Conservation (phyloP, 306 rosid species). For the Corylus americana region DNA sequence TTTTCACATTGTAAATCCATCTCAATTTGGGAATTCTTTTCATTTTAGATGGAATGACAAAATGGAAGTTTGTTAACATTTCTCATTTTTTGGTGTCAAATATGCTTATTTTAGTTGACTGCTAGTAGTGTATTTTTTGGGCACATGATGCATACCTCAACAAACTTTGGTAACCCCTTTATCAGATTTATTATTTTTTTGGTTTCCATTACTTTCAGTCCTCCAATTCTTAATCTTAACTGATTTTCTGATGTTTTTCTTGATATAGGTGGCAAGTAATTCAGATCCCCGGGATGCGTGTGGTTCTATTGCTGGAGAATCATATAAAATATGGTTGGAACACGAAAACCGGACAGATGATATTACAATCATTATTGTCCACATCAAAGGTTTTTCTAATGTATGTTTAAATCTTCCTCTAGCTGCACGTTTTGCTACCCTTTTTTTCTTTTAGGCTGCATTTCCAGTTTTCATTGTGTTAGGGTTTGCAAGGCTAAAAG, state of each 20-base stretch:
- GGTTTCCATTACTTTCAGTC: slow-evolving; percentile 10
- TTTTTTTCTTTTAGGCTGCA: slow-evolving; percentile 1
- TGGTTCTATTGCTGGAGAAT: slow-evolving; percentile 93
- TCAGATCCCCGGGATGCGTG: slow-evolving; percentile 98
- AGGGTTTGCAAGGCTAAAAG: too few species aligned
- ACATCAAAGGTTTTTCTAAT: slow-evolving; percentile 80
- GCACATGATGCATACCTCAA: not conserved
- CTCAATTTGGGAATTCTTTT: not conserved
- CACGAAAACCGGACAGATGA: slow-evolving; percentile 93
- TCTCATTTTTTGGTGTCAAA: not conserved
- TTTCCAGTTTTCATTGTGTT: slow-evolving; percentile 11
- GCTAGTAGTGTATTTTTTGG: not conserved
- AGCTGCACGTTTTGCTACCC: slow-evolving; percentile 1
- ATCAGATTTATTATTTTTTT: not conserved
- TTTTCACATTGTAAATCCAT: not conserved
- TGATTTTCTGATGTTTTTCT: slow-evolving; percentile 19
- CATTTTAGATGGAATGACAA: too few species aligned
- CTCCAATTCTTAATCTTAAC: slow-evolving; percentile 17
- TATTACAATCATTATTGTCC: slow-evolving; percentile 86
- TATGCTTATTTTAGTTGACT: not conserved
- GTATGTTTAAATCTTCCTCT: slow-evolving; percentile 50
- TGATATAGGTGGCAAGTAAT: slow-evolving; percentile 76
- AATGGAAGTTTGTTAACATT: not conserved
- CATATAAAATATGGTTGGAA: slow-evolving; percentile 88
- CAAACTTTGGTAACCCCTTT: not conserved